Base-by-base conservation (phyloP, 164 flowering plant species). In the Brasenia schreberi region DNA sequence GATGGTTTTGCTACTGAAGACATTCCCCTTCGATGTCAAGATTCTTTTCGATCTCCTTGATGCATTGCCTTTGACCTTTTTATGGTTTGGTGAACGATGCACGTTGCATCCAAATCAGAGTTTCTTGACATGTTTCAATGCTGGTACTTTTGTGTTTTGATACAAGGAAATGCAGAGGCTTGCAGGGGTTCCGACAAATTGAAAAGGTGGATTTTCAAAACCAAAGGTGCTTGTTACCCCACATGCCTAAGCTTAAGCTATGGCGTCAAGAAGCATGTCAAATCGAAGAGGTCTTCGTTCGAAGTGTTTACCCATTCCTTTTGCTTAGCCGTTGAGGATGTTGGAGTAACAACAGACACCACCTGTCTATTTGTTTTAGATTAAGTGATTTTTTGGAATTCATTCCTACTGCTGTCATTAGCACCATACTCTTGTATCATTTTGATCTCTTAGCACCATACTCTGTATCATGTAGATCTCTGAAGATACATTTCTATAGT, bases 11-110 rank as follows among this genome's bases (percentile, higher is more conserved):
- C 66, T 60, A 44, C 66, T 5, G 82, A 81, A 74, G 79, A 70
- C 19, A 77, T 76, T 19, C 81, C 82, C 63, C 79, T 81, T 44
- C 63, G 79, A 67, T 62, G 69, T 58, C 79, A 68, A 19, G 84
- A 79, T 11, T 62, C 77, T 17, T 62, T 45, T 27, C 44, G 74
- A 12, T 67, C 71, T 1, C 59, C 64, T 5, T 70, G 61, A 59
- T 66, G 45, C 62, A 49, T 49, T 49, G 56, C 10, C 39, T 49
- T 49, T 14, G 12, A 49, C 56, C 56, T 49, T 14, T 49, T 49
- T 49, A 49, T 49, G 16, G 4, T 14, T 49, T 9, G 16, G 56
- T 14, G 56, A 49, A 49, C 56, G 16, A 33, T 33, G 56, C 10
- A 49, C 16, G 12, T 49, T 49, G 56, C 56, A 9, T 49, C 56